Conservation (phyloP, 306 rosid genomes). For the Quercus engelmannii region DNA sequence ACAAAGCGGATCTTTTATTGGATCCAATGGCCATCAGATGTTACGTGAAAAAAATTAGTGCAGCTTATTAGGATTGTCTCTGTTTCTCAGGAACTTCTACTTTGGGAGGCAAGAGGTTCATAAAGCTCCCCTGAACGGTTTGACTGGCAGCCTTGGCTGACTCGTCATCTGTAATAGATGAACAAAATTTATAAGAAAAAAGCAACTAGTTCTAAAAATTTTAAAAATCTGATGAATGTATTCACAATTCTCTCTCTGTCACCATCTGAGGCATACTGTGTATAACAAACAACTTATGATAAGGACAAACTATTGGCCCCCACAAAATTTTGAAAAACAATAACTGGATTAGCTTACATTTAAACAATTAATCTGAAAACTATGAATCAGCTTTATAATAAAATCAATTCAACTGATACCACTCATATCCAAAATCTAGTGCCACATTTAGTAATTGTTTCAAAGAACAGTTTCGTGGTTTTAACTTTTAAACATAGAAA, state of each 20-base stretch:
- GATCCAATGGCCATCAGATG: slow-evolving; percentile 30
- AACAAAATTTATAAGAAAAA: neutral
- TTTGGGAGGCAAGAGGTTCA: slow-evolving; percentile 71
- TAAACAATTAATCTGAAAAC: neutral
- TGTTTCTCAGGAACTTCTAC: slow-evolving; percentile 70
- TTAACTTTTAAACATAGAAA: too few relatives aligned
- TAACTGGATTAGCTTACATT: neutral
- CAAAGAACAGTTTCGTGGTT: too few relatives aligned
- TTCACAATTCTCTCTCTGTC: too few relatives aligned
- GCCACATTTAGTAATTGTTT: neutral
- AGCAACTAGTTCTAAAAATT: neutral
- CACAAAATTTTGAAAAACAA: neutral
- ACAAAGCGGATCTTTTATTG: slow-evolving; percentile 17
- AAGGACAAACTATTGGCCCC: too few relatives aligned
- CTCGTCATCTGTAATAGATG: slow-evolving; percentile 63
- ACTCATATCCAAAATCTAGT: neutral
- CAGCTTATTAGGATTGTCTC: slow-evolving; percentile 41
- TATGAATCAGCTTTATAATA: neutral
- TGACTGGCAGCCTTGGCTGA: slow-evolving; percentile 46
- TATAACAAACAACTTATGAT: too few relatives aligned
- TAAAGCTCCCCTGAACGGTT: slow-evolving; percentile 79
- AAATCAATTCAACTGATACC: neutral
- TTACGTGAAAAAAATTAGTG: slow-evolving; percentile 32
- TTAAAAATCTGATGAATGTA: too few relatives aligned
- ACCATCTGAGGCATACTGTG: too few relatives aligned